Evolutionary conservation across 2,329 filamentous ascomycete genomes (phyloP), one percentile per base, ranked within the genome.

Genomic region (Achaetomium macrosporum): DNA sequence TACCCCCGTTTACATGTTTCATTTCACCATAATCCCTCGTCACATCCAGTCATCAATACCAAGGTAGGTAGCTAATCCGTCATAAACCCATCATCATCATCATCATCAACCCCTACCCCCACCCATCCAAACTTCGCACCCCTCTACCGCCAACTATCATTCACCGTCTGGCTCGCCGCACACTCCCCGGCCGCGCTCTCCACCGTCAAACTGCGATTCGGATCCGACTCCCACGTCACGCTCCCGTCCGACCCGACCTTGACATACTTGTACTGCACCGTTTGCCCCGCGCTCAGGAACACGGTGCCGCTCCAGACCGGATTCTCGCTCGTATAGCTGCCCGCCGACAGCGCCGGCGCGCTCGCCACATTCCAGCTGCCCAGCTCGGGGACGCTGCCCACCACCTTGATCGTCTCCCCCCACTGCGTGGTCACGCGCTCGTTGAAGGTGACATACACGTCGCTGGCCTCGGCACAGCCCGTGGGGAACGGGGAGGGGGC

Each of bases 221-320:
- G 74, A 46, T 85, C 84, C 45, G 70, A 72, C 70, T 90, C 85
- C 85, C 85, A 89, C 2, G 68, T 73, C 9, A 85, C 68, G 0
- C 69, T 70, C 0, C 82, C 79, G 59, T 78, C 75, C 1, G 67
- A 62, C 53, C 73, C 73, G 40, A 84, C 75, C 46, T 79, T 77
- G 60, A 89, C 77, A 64, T 81, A 90, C 71, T 89, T 88, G 67
- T 88, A 89, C 69, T 82, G 63, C 41, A 89, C 71, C 2, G 66
- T 69, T 44, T 73, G 72, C 2, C 84, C 84, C 0, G 80, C 73
- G 0, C 73, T 67, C 15, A 90, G 66, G 1, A 69, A 71, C 29
- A 88, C 64, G 0, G 76, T 77, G 0, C 67, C 74, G 42, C 70
- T 74, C 87, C 86, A 90, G 6, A 86, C 58, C 0, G 79, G 82